Conservation (phyloP, 2,329 filamentous ascomycete genomes). For the Myrmaecium sp. region DNA sequence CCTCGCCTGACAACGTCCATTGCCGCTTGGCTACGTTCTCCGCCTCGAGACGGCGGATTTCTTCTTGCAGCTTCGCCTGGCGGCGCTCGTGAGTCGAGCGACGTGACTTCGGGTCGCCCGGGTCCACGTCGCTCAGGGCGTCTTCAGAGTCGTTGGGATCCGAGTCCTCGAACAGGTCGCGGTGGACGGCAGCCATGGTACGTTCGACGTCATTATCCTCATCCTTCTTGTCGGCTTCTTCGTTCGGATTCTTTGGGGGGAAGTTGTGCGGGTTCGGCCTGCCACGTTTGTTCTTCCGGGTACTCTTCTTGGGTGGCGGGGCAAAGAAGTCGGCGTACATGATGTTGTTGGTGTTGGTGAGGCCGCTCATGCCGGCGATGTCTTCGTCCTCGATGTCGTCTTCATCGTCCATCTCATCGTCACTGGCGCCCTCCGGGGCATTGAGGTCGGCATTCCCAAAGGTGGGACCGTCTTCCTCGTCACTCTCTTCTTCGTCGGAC, state of each 20-base stretch:
- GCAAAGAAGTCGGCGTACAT: slow-evolving; percentile 91
- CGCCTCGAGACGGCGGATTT: slow-evolving; percentile 82
- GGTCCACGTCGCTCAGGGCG: slow-evolving; percentile 46
- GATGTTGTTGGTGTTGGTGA: slow-evolving; percentile 68
- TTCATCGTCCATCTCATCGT: slow-evolving; percentile 40
- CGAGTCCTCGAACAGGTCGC: slow-evolving; percentile 72
- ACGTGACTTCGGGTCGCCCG: slow-evolving; percentile 53
- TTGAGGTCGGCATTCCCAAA: slow-evolving; percentile 67
- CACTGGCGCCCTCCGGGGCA: slow-evolving; percentile 51
- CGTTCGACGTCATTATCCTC: slow-evolving; percentile 54
- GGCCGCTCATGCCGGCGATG: slow-evolving; percentile 32
- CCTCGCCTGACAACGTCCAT: slow-evolving; percentile 84
- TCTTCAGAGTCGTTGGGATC: slow-evolving; percentile 45
- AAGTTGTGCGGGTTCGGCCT: slow-evolving; percentile 38
- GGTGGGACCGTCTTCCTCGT: slow-evolving; percentile 63
- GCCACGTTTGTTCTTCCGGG: slow-evolving; percentile 35
- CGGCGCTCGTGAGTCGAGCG: slow-evolving; percentile 73
- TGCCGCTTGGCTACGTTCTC: slow-evolving; percentile 77
- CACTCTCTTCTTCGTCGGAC: slow-evolving; percentile 40
- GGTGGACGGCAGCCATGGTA: slow-evolving; percentile 71
- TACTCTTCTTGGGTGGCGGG: slow-evolving; percentile 57
- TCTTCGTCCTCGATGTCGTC: slow-evolving; percentile 39
- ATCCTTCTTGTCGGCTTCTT: slow-evolving; percentile 19
- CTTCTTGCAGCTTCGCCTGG: slow-evolving; percentile 69
- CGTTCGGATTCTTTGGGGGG: slow-evolving; percentile 20